Conservation (phyloP, 768 basidiomycete species). For the Boletus huronensis region DNA sequence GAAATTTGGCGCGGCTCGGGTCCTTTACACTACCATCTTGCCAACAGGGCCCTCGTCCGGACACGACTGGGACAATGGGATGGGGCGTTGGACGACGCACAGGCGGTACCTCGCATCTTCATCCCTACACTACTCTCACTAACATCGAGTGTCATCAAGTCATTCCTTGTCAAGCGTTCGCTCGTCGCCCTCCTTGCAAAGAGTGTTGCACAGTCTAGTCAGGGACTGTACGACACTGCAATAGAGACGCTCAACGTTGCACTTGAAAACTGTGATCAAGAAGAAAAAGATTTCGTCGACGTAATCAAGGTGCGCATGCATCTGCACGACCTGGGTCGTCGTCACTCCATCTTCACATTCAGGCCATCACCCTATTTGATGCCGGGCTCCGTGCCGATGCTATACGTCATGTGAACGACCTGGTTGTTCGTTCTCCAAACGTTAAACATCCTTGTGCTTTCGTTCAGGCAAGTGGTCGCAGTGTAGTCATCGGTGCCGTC, state of each 20-base stretch:
- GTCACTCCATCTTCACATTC: not conserved
- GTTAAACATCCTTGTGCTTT: slow-evolving; percentile 2
- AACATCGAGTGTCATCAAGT: slow-evolving; percentile 1
- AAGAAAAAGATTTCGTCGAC: slow-evolving; percentile 6
- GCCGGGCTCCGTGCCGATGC: not conserved
- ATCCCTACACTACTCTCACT: not conserved
- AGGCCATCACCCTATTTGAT: slow-evolving; percentile 14
- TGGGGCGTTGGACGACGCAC: slow-evolving; percentile 11
- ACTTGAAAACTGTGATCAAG: not conserved
- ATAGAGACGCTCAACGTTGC: not conserved
- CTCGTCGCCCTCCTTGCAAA: slow-evolving; percentile 9
- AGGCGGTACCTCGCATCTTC: slow-evolving; percentile 1
- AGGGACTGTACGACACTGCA: not conserved
- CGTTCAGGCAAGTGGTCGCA: slow-evolving; percentile 9
- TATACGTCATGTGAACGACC: not conserved
- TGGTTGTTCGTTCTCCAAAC: not conserved
- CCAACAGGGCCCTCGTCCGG: slow-evolving; percentile 16
- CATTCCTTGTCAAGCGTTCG: slow-evolving; percentile 2
- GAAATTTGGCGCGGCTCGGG: slow-evolving; percentile 5
- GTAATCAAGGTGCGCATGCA: slow-evolving; percentile 11
- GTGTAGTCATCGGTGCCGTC: not conserved
- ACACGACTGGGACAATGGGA: slow-evolving; percentile 6
- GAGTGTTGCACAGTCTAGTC: not conserved
- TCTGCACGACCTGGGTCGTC: not conserved
- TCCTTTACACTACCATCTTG: not conserved